Conservation (phyloP, 495 filamentous ascomycete species). For the Patellaria atrata region DNA sequence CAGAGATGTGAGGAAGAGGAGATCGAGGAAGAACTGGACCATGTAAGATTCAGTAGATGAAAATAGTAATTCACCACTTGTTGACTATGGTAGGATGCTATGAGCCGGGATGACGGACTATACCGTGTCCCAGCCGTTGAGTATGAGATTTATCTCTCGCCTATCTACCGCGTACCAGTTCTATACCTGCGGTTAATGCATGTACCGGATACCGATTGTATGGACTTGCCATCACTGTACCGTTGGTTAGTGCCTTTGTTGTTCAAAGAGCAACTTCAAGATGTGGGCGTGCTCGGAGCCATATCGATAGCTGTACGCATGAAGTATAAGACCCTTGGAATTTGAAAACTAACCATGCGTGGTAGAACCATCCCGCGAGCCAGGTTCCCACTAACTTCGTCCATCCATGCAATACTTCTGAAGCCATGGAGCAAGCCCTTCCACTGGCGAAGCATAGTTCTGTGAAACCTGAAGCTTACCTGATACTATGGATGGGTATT, state of each 20-base stretch:
- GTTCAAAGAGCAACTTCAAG: slow-evolving; percentile 10
- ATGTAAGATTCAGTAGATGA: no score
- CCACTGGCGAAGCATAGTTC: not conserved
- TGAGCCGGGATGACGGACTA: no score
- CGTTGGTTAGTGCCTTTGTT: slow-evolving; percentile 9
- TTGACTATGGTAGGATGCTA: no score
- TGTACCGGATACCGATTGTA: slow-evolving; percentile 9
- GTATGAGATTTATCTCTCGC: slow-evolving; percentile 16
- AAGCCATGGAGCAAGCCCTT: slow-evolving; percentile 8
- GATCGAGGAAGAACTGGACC: no score
- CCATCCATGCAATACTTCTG: slow-evolving; percentile 19
- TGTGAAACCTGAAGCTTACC: slow-evolving; percentile 9
- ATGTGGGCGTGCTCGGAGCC: slow-evolving; percentile 15
- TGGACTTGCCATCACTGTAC: slow-evolving; percentile 13
- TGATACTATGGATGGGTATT: slow-evolving; percentile 16
- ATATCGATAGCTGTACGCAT: slow-evolving; percentile 17
- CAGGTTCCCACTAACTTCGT: slow-evolving; percentile 16
- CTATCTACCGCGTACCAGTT: slow-evolving; percentile 16
- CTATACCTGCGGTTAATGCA: slow-evolving; percentile 14
- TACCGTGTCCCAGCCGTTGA: slow-evolving; percentile 5
- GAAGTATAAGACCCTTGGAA: not conserved
- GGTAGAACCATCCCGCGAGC: slow-evolving; percentile 17
- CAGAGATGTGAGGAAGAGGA: no score
- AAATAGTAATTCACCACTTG: no score
- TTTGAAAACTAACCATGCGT: not conserved